Conservation (phyloP, 139 green algal species). For the Microglena sp. region DNA sequence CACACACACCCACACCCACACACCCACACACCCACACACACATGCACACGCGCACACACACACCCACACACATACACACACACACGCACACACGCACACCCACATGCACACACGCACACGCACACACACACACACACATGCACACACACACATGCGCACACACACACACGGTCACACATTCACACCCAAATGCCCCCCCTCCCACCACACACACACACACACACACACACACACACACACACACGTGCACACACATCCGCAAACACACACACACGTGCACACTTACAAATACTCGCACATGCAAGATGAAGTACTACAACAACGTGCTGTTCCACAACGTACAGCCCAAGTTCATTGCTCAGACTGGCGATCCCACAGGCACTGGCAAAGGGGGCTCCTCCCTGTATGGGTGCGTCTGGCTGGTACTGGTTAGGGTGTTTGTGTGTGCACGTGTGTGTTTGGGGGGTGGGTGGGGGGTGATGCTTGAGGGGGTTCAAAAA, state of each 20-base stretch:
- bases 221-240: not conserved
- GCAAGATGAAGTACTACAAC: slow-evolving; percentile 90
- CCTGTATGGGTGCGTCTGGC: slow-evolving; percentile 52
- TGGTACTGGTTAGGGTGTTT: not conserved
- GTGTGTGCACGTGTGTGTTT: not conserved
- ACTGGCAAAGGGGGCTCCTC: slow-evolving; percentile 85
- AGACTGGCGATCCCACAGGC: slow-evolving; percentile 79
- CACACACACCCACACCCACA: too few species aligned
- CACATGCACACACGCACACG: too few species aligned
- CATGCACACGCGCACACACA: too few species aligned
- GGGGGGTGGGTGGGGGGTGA: too few species aligned
- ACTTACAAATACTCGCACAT: not conserved
- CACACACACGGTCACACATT: not conserved
- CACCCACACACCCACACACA: too few species aligned
- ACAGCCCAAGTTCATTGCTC: slow-evolving; percentile 74
- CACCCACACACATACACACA: too few species aligned
- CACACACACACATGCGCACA: not conserved
- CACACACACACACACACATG: not conserved
- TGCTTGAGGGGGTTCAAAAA: too few species aligned
- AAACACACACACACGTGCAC: not conserved
- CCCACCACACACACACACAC: not conserved
- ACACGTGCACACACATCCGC: not conserved
- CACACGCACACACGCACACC: too few species aligned
- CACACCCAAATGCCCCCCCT: not conserved
- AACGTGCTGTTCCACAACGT: slow-evolving; percentile 87